phyloP scores from a whole-genome alignment of 2,329 filamentous ascomycete genomes.

The Talaromyces albobiverticillius region DNA sequence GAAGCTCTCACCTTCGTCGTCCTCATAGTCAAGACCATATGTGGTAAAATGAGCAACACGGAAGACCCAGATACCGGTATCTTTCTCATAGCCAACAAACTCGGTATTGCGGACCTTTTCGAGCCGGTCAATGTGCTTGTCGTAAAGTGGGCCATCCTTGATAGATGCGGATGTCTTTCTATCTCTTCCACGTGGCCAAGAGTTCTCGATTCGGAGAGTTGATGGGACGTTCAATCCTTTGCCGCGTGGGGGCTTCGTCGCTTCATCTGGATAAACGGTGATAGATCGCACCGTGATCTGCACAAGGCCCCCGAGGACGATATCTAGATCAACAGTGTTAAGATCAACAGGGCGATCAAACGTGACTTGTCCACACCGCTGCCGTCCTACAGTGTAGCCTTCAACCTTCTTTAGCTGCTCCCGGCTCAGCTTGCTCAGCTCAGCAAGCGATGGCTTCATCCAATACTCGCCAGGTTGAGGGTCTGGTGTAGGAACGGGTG shows the following conservation, averaged over 20 bases:
- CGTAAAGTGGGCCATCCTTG: conserved; percentile 63
- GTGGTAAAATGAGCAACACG: conserved; percentile 95
- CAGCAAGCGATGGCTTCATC: conserved; percentile 73
- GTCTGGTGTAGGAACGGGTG: conserved; percentile 37
- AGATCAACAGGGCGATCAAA: conserved; percentile 84
- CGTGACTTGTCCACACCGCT: conserved; percentile 74
- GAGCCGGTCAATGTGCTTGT: conserved; percentile 78
- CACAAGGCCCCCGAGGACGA: conserved; percentile 75
- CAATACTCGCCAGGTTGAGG: conserved; percentile 75
- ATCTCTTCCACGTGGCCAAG: conserved; percentile 74
- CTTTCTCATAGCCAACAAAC: conserved; percentile 74
- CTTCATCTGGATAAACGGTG: conserved; percentile 77
- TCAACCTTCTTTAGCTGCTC: conserved; percentile 72
- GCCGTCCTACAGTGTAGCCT: conserved; percentile 77
- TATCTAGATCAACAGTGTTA: conserved; percentile 71
- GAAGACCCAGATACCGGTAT: conserved; percentile 87
- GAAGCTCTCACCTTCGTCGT: conserved; percentile 55
- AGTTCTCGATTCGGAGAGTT: conserved; percentile 83
- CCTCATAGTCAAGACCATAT: conserved; percentile 78
- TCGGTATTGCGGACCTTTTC: conserved; percentile 75
- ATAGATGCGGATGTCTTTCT: conserved; percentile 55
- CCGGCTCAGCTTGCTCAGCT: conserved; percentile 75
- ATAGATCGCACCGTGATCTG: conserved; percentile 72
- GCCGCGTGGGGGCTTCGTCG: conserved; percentile 77
- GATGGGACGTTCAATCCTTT: conserved; percentile 91